Percentiles rank a stretch among this genome's conserved stretches.
phyloP scores from a whole-genome alignment of 1,139 yeast species.

The Candida labiduridarum region DNA sequence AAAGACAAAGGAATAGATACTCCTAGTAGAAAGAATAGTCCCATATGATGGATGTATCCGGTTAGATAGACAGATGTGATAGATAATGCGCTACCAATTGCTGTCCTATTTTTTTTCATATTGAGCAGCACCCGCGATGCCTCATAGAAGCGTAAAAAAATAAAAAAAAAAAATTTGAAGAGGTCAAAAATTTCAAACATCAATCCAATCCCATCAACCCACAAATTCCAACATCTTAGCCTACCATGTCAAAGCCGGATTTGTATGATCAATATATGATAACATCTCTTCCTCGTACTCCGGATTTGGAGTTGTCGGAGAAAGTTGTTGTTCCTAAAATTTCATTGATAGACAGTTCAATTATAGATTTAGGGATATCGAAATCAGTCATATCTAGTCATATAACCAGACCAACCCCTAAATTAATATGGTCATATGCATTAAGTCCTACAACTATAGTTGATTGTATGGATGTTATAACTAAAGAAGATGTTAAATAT shows the following conservation, averaged over 20 bases:
- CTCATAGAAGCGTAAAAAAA: background rate
- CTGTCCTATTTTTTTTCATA: background rate
- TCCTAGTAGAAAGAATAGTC: no score
- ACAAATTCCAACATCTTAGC: no score
- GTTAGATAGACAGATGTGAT: no score
- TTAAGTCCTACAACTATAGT: slow-evolving; percentile 63
- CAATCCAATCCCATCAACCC: background rate
- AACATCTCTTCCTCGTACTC: slow-evolving; percentile 43
- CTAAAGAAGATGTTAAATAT: slow-evolving; percentile 21
- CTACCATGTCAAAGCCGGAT: slow-evolving; percentile 12
- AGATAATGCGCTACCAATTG: background rate
- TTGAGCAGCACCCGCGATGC: background rate
- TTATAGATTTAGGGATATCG: slow-evolving; percentile 66
- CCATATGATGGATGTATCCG: no score
- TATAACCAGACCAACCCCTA: slow-evolving; percentile 79
- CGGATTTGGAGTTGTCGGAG: slow-evolving; percentile 33
- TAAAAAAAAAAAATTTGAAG: background rate
- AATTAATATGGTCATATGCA: slow-evolving; percentile 71
- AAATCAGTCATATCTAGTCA: slow-evolving; percentile 76
- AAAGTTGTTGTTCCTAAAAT: slow-evolving; percentile 37
- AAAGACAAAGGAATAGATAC: no score
- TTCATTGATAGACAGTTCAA: slow-evolving; percentile 25
- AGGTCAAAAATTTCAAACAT: background rate
- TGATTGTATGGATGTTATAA: slow-evolving; percentile 40
- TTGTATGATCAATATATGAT: slow-evolving; percentile 30